Percentiles rank a stretch among this genome's conserved stretches.
Evolutionary conservation across 2,329 filamentous ascomycete genomes (phyloP).

Genomic region (Emergomyces orientalis): DNA sequence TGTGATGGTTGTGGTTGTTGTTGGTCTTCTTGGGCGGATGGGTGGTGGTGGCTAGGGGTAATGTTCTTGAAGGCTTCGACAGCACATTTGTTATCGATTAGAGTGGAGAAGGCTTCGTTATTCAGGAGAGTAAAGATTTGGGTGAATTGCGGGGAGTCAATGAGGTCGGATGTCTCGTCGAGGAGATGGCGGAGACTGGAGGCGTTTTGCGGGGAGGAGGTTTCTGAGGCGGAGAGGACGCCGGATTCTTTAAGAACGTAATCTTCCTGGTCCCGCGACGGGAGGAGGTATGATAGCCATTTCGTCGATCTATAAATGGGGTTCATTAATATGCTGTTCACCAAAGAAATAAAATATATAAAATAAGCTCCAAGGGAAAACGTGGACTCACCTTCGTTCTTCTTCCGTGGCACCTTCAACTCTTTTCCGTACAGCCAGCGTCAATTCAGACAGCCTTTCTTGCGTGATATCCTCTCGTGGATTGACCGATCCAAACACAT

Average conservation of each 20-base stretch:
- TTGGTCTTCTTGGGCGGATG: conserved; percentile 33
- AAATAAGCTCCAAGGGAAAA: background rate
- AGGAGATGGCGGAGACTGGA: conserved; percentile 67
- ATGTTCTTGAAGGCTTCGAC: conserved; percentile 61
- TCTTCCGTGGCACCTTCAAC: conserved; percentile 66
- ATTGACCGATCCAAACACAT: conserved; percentile 81
- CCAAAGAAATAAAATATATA: background rate
- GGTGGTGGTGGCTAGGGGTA: conserved; percentile 20
- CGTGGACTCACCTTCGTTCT: conserved; percentile 44
- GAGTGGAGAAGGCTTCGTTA: conserved; percentile 73
- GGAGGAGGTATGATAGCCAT: conserved; percentile 81
- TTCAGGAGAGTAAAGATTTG: conserved; percentile 79
- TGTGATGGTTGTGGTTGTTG: conserved; percentile 38
- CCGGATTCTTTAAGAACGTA: conserved; percentile 79
- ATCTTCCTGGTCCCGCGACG: conserved; percentile 66
- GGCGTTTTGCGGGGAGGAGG: conserved; percentile 26
- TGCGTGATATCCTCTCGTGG: conserved; percentile 81
- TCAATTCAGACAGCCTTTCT: conserved; percentile 67
- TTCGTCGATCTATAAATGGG: conserved; percentile 42
- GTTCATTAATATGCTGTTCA: background rate
- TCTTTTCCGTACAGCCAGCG: conserved; percentile 70
- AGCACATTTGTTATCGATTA: conserved; percentile 75
- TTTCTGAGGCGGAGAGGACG: conserved; percentile 44
- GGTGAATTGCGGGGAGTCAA: conserved; percentile 85
- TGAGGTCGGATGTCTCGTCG: conserved; percentile 89